phyloP scores from a whole-genome alignment of 78 protist species.

The Paratrimastix pyriformis region DNA sequence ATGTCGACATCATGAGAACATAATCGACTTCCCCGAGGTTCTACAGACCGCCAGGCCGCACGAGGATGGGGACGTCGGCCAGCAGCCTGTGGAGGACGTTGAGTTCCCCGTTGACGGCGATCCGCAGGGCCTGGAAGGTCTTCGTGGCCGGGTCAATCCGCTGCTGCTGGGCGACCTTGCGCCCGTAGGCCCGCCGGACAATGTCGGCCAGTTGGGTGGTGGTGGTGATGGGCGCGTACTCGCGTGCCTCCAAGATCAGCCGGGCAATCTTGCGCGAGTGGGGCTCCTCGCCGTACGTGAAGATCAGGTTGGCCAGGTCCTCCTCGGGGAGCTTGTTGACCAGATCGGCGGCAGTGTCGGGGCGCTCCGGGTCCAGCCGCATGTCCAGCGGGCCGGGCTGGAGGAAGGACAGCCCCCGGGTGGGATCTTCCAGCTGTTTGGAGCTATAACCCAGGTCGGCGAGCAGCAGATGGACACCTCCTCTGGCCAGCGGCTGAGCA shows the following conservation, averaged over 20 bases:
- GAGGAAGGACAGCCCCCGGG: slow-evolving; percentile 6
- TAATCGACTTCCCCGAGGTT: no score
- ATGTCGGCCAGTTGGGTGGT: not conserved
- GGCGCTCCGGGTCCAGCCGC: not conserved
- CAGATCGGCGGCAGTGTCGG: slow-evolving; percentile 6
- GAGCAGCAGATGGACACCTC: slow-evolving; percentile 4
- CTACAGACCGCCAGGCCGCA: no score
- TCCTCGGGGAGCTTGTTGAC: slow-evolving; percentile 7
- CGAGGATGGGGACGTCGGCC: no score
- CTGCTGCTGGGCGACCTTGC: not conserved
- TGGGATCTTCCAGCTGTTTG: not conserved
- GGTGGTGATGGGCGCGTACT: not conserved
- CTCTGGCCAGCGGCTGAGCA: no score
- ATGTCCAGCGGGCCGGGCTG: slow-evolving; percentile 1
- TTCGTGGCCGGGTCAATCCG: slow-evolving; percentile 2
- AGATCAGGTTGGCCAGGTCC: not conserved
- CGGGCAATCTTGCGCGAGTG: not conserved
- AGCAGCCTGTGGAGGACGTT: not conserved
- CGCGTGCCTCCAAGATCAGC: not conserved
- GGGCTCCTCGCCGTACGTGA: not conserved
- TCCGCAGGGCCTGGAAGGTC: slow-evolving; percentile 8
- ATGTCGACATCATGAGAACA: not conserved
- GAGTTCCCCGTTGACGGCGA: slow-evolving; percentile 3
- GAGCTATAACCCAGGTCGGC: not conserved
- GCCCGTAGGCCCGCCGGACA: not conserved